Base-by-base conservation (phyloP, 75 land plant genomes). In the Pinus tabuliformis region DNA sequence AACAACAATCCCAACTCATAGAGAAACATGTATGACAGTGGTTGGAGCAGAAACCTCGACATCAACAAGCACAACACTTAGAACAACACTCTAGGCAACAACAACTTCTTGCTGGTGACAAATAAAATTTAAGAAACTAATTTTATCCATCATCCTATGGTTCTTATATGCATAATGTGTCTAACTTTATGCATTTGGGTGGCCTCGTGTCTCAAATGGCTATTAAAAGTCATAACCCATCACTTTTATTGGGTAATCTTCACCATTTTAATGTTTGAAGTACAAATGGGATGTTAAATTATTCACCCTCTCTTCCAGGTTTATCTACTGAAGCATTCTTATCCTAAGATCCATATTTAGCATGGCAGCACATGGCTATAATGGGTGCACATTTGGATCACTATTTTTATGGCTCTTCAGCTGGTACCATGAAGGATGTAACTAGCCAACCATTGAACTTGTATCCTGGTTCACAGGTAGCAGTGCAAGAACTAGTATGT, bases 321-420 rank as follows among this genome's bases (percentile, higher is more conserved):
- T 54, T 72, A 56, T 17, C 58, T 54, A 17, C 36, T 72, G 74
- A 72, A 52, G 73, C 22, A 42, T n/a, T 71, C 45, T 56, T 72
- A 26, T 12, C 57, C 26, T 58, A 54, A 72, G 74, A 72, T 56
- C 74, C 74, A 22, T 24, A 56, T 16, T 13, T 72, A 26, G 74
- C 74, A 57, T 58, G 75, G 18, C 85, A 87, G 59, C 65, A 75
- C 22, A 8, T 82, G 57, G 75, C 76, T 15, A 71, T 82, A 3
- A 58, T 82, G 75, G 85, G 81, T 18, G 85, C 82, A 63, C 89
- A 80, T 45, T 6, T 62, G 42, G 81, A 83, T 59, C 84, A 39
- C 42, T 80, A 86, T 57, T 45, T 80, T 18, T 87, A 84, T 84
- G 85, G 84, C 3, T 74, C 78, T 75, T 84, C 89, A 61, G 73